phyloP scores from a whole-genome alignment of 139 green algal genomes.

The Edaphochlamys debaryana region DNA sequence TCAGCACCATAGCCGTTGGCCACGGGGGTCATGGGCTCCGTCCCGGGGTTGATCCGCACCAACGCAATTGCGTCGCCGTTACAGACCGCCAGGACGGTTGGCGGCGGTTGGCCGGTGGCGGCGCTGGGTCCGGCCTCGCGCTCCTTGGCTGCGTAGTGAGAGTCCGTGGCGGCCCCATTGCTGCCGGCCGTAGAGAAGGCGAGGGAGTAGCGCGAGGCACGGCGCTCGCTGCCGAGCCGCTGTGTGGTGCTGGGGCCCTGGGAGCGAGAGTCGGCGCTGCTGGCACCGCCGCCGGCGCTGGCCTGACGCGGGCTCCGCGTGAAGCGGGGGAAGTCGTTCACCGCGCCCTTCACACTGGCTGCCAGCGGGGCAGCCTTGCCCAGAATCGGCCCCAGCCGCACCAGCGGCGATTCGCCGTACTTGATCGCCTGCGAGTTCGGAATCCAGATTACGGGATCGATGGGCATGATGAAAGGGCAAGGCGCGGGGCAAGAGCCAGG shows the following conservation, averaged over 20 bases:
- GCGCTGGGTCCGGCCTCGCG: too few species aligned
- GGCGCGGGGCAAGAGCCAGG: too few species aligned
- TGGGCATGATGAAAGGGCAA: too few species aligned
- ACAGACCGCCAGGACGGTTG: conserved; percentile 12
- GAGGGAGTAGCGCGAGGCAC: neutral
- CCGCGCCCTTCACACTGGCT: neutral
- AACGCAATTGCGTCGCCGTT: conserved; percentile 17
- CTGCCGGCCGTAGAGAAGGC: too few species aligned
- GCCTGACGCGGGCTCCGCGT: neutral
- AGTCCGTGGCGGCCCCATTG: too few species aligned
- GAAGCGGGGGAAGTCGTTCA: neutral
- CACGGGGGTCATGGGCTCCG: neutral
- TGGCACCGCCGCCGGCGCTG: neutral
- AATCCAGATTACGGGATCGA: too few species aligned
- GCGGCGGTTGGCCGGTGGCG: too few species aligned
- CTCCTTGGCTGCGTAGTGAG: too few species aligned
- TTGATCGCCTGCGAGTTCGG: conserved; percentile 17
- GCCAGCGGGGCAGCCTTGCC: conserved; percentile 20
- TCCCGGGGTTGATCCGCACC: neutral
- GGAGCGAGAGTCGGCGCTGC: too few species aligned
- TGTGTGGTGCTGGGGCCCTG: too few species aligned
- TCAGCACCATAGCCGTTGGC: too few species aligned
- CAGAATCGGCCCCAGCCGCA: conserved; percentile 21
- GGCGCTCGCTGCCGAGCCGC: too few species aligned
- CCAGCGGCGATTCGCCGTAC: conserved; percentile 10